Conservation (phyloP, 495 filamentous ascomycete species). For the Achaetomiella virescens region DNA sequence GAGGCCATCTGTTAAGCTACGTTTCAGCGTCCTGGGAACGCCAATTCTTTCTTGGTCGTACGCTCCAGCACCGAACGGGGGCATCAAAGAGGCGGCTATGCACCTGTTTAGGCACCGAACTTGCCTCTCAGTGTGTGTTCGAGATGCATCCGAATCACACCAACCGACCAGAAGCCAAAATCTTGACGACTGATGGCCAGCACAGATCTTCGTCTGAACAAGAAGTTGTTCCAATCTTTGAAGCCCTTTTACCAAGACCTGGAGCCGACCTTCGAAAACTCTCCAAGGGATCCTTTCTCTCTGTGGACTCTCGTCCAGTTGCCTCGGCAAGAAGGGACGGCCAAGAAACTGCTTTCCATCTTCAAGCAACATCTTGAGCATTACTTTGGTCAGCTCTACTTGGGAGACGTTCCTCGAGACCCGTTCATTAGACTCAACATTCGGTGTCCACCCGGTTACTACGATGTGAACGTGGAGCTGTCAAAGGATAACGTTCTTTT, state of each 20-base stretch:
- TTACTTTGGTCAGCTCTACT: conserved; percentile 9
- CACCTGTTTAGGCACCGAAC: conserved; percentile 65
- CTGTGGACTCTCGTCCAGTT: conserved; percentile 72
- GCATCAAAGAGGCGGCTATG: conserved; percentile 57
- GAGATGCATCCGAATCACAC: conserved; percentile 14
- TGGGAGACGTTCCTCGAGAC: conserved; percentile 30
- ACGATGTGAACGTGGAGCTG: conserved; percentile 87
- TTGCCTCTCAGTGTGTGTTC: conserved; percentile 44
- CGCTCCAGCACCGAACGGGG: conserved; percentile 51
- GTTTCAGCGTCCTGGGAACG: conserved; percentile 60
- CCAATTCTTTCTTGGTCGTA: conserved; percentile 66
- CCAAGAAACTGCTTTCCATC: conserved; percentile 56
- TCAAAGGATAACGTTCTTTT: conserved; percentile 88
- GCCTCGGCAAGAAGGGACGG: conserved; percentile 54
- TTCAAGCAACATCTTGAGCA: conserved; percentile 17
- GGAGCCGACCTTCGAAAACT: conserved; percentile 49
- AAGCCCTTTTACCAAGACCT: conserved; percentile 55
- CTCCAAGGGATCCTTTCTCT: conserved; percentile 59
- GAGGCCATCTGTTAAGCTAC: conserved; percentile 56
- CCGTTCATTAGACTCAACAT: conserved; percentile 74
- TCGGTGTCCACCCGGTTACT: conserved; percentile 59
- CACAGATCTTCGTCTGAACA: not conserved
- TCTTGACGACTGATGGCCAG: not conserved
- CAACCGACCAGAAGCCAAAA: not conserved
- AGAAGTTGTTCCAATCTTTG: conserved; percentile 26